Base-by-base conservation (phyloP, 768 basidiomycete species). In the Lactarius tabidus region DNA sequence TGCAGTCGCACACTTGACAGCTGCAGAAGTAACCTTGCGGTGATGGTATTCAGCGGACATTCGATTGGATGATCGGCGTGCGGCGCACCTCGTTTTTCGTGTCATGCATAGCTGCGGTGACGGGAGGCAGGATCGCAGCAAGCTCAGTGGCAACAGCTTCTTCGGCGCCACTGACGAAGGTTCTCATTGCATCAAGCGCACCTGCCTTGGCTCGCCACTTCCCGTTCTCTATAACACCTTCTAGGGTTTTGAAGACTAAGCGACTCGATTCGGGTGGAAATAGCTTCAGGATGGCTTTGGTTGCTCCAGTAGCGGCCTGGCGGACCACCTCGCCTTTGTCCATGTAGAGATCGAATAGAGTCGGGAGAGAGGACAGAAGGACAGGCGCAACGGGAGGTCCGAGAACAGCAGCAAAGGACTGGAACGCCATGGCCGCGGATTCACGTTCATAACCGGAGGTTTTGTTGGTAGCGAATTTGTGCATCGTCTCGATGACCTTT, bases 201-300 rank as follows among this genome's bases (percentile, higher is more conserved):
- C 91, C 94, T n/a, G 97, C 89, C 80, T 98, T 98, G 64, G 89
- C 86, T 69, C 88, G 84, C 96, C 96, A 98, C 77, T 97, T 96
- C 54, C 92, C 93, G 57, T 82, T 82, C 62, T 93, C 89, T 28
- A 98, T 74, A 66, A 95, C 84, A 33, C 80, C 80, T 72, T 89
- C 89, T 31, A 98, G 81, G 29, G 80, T 77, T 48, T 85, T 80
- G 70, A 91, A 92, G 8, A 89, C 84, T 60, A 84, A 71, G 33
- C 84, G 79, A n/a, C 82, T 86, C 3, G 90, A 82, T 75, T 97
- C 94, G 2, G 93, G 87, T 41, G 95, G 93, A 64, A 87, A 85
- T 53, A 89, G 82, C 72, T 92, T 92, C 66, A 96, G 77, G 74
- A 97, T 88, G 39, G 89, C 80, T 75, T 93, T 95, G 70, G 88